Conservation (phyloP, 225 moss, liverwort and hornwort genomes). For the Physcomitrium patens region DNA sequence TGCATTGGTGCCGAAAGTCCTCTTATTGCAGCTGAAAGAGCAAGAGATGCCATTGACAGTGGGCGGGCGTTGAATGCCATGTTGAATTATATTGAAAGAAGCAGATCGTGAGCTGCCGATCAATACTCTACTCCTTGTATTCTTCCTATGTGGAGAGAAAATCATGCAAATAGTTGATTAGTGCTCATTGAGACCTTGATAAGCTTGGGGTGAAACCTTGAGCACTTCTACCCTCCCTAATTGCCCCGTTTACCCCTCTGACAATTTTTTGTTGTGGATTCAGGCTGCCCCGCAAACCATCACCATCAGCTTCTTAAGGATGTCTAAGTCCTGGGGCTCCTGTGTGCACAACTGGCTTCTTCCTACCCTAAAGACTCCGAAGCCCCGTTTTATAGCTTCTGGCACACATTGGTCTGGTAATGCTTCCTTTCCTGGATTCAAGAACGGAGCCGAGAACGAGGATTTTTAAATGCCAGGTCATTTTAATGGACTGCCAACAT, state of each 20-base stretch:
- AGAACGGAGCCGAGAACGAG: background rate
- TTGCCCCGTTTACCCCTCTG: background rate
- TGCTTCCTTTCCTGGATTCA: conserved; percentile 1
- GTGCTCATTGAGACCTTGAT: background rate
- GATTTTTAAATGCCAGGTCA: conserved; percentile 8
- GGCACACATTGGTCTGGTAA: background rate
- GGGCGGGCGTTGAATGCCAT: conserved; percentile 68
- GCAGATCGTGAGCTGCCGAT: conserved; percentile 26
- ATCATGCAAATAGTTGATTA: background rate
- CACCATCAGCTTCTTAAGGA: conserved; percentile 32
- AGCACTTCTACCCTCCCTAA: background rate
- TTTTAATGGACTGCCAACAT: conserved; percentile 15
- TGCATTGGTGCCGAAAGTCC: conserved; percentile 80
- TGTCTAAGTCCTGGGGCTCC: background rate
- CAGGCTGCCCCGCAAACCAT: conserved; percentile 24
- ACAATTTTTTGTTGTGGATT: background rate
- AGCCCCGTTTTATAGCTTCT: background rate
- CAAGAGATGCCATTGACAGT: conserved; percentile 83
- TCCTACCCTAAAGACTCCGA: background rate
- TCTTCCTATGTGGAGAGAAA: background rate
- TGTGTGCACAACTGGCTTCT: background rate
- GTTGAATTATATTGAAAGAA: conserved; percentile 55
- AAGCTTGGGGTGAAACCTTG: background rate
- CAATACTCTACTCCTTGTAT: background rate
- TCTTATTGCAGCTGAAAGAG: conserved; percentile 62